phyloP scores from a whole-genome alignment of 78 protist species.

The Pelomyxa schiedti region DNA sequence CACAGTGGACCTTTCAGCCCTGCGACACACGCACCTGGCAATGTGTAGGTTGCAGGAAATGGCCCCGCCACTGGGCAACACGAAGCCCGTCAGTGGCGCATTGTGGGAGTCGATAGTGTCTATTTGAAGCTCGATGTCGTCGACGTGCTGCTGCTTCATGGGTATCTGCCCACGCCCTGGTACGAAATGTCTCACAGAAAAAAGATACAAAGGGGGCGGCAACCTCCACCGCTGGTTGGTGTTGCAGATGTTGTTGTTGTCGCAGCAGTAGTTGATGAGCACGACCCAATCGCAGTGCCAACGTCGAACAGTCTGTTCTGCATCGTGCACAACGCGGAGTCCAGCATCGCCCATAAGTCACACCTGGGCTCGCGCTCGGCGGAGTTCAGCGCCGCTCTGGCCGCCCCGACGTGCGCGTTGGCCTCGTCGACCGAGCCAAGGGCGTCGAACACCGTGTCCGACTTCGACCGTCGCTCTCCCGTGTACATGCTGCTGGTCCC shows the following conservation, averaged over 20 bases:
- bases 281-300: no score
- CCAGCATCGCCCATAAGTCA: no score
- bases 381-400: neutral
- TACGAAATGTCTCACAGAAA: no score
- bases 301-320: no score
- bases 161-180: no score
- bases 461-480: constrained; percentile 42
- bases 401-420: constrained; percentile 36
- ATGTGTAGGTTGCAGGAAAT: constrained; percentile 38
- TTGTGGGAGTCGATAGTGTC: constrained; percentile 51
- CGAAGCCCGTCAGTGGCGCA: constrained; percentile 50
- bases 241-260: no score
- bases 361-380: no score
- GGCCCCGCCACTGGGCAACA: constrained; percentile 54
- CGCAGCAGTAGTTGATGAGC: no score
- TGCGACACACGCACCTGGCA: constrained; percentile 39
- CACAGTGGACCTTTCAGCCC: constrained; percentile 54
- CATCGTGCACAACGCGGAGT: no score
- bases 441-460: constrained; percentile 48
- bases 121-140: constrained; percentile 69
- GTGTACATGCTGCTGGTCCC: constrained; percentile 52
- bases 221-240: no score
- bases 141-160: no score
- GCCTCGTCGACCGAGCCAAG: constrained; percentile 61
- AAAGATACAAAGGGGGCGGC: no score